Percentiles rank a stretch among this genome's conserved stretches.
Conservation (phyloP, 2,329 filamentous ascomycete species). For the Colletotrichum navitas region DNA sequence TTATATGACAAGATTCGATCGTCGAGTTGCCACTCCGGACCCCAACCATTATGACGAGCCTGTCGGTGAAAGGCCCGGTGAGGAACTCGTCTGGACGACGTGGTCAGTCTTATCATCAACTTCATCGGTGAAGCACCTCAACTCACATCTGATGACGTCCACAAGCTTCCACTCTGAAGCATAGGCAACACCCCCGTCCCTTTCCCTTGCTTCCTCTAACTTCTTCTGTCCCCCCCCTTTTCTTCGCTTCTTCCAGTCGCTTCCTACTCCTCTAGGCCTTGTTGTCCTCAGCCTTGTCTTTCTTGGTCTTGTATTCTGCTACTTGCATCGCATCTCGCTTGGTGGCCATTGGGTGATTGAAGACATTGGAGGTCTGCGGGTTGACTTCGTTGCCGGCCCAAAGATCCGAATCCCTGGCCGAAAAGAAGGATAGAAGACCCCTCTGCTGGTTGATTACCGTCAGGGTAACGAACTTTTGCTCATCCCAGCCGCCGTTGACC, state of each 20-base stretch:
- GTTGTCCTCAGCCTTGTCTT: neutral
- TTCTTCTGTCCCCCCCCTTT: neutral
- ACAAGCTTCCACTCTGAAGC: conserved; percentile 35
- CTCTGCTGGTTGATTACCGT: conserved; percentile 13
- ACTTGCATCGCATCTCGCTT: neutral
- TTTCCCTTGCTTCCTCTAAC: neutral
- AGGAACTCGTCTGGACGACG: neutral
- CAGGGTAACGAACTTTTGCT: neutral
- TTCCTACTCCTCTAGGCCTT: neutral
- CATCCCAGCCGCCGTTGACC: conserved; percentile 35
- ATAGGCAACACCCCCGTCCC: conserved; percentile 14
- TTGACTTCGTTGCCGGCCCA: neutral
- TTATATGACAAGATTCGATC: conserved; percentile 42
- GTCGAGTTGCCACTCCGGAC: conserved; percentile 21
- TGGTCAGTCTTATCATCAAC: neutral
- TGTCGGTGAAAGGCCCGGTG: neutral
- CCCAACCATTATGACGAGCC: neutral
- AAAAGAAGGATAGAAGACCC: conserved; percentile 11
- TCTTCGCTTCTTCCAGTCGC: neutral
- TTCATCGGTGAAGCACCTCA: neutral
- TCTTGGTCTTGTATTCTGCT: no score
- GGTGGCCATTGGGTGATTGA: conserved; percentile 1
- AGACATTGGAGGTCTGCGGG: conserved; percentile 6
- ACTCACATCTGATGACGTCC: conserved; percentile 39
- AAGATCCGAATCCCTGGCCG: neutral